A percentile compares a stretch with the other conserved stretches of the same genome.
These are phyloP conservation scores for Amanita inopinata DNA, from an alignment of 768 basidiomycete species.

Conservation along the genomic window DNA sequence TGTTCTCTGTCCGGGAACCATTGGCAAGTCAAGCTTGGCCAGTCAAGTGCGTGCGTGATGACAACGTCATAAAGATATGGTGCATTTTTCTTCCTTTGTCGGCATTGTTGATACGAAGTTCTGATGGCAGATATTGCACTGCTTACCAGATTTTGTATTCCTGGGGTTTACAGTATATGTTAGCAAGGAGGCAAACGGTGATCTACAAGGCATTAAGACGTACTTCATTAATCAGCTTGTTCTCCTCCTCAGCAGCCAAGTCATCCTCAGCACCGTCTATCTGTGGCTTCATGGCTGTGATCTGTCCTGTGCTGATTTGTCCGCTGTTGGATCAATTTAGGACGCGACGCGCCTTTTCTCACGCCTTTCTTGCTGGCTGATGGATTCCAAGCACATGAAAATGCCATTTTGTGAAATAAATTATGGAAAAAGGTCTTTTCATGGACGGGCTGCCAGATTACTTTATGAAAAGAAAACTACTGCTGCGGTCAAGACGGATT, in stretches of 20 bases:
- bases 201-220: constrained; percentile 18
- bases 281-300: constrained; percentile 33
- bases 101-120: constrained; percentile 7
- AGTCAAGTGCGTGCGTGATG: constrained; percentile 94
- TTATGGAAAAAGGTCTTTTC: neutral
- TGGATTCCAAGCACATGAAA: constrained; percentile 8
- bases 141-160: constrained; percentile 80
- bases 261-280: constrained; percentile 73
- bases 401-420: neutral
- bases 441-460: too few species aligned
- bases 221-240: constrained; percentile 83
- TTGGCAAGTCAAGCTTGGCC: constrained; percentile 96
- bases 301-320: too few species aligned
- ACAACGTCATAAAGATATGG: constrained; percentile 97
- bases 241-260: constrained; percentile 76
- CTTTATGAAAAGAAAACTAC: too few species aligned
- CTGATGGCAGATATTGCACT: too few species aligned
- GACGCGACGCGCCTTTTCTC: constrained; percentile 35
- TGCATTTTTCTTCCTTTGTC: constrained; percentile 90
- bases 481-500: too few species aligned
- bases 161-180: constrained; percentile 26
- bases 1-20: constrained; percentile 98
- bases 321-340: constrained; percentile 8
- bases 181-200: constrained; percentile 1
- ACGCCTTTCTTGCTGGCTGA: too few species aligned